Percentiles rank a stretch among this genome's conserved stretches.
These are phyloP conservation scores for Pythium apleroticum DNA, from an alignment of 352 stramenopile genomes.

Conservation along the genomic window DNA sequence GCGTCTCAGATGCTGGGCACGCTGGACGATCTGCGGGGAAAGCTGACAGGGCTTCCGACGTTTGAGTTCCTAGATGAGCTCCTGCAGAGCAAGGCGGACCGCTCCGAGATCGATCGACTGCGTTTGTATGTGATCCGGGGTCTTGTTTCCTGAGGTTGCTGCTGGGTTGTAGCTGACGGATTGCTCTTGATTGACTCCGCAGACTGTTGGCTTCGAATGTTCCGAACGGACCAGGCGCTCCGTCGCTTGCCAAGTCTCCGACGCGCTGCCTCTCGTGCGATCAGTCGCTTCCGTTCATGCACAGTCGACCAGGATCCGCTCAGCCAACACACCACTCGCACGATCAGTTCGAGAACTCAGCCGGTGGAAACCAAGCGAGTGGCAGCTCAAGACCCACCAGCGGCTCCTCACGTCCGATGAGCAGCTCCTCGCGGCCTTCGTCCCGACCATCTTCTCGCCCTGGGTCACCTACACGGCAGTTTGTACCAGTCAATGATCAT, in stretches of 20 bases:
- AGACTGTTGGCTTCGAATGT: constrained; percentile 11
- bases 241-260: constrained; percentile 51
- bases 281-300: constrained; percentile 39
- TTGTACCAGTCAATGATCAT: neutral
- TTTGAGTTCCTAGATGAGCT: constrained; percentile 50
- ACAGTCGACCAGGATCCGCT: constrained; percentile 10
- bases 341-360: neutral
- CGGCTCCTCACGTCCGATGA: neutral
- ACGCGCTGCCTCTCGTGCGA: constrained; percentile 65
- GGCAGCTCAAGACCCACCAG: neutral
- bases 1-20: constrained; percentile 45
- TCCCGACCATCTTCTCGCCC: constrained; percentile 7
- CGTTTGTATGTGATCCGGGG: constrained; percentile 15
- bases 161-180: constrained; percentile 7
- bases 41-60: constrained; percentile 48
- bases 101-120: constrained; percentile 43
- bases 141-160: neutral
- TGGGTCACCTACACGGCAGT: constrained; percentile 8
- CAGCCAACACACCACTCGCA: constrained; percentile 5
- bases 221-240: constrained; percentile 19
- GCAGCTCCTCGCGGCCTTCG: neutral
- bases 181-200: neutral
- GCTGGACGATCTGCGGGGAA: constrained; percentile 46
- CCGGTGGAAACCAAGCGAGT: neutral
- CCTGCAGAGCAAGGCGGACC: constrained; percentile 56